A percentile compares a stretch with the other conserved stretches of the same genome.
phyloP scores from a whole-genome alignment of 1,284 basidiomycete genomes.

The Fomitopsis betulina region DNA sequence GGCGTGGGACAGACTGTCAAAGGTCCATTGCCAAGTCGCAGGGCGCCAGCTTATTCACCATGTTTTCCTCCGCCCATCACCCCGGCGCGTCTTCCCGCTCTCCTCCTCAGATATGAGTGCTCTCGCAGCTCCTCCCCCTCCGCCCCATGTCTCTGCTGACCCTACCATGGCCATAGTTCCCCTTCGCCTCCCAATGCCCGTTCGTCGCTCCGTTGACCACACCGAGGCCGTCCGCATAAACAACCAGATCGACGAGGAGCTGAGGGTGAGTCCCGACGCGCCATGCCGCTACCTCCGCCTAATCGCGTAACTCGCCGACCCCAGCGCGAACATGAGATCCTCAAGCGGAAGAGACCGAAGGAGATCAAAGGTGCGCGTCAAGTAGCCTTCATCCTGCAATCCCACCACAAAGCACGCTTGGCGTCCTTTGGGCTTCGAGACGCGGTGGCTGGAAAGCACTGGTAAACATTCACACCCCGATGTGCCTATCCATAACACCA shows the following conservation, averaged over 20 bases:
- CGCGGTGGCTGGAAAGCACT: not conserved
- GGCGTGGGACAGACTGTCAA: conserved; percentile 11
- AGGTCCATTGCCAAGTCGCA: not conserved
- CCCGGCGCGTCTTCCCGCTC: not conserved
- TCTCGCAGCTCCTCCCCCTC: not conserved
- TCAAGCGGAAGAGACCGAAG: conserved; percentile 40
- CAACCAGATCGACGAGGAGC: conserved; percentile 66
- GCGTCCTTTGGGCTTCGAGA: not conserved
- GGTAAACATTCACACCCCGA: no score
- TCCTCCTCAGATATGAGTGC: conserved; percentile 6
- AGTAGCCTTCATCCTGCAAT: not conserved
- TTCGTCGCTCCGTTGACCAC: conserved; percentile 28
- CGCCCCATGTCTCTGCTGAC: not conserved
- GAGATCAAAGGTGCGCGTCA: conserved; percentile 61
- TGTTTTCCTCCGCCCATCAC: conserved; percentile 8
- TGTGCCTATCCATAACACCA: no score
- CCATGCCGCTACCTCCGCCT: not conserved
- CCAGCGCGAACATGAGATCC: conserved; percentile 48
- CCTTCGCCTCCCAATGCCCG: conserved; percentile 2
- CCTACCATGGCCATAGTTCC: not conserved
- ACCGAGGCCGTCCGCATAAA: conserved; percentile 51
- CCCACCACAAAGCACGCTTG: not conserved
- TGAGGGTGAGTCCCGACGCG: conserved; percentile 42
- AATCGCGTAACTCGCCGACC: not conserved
- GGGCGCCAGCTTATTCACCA: conserved; percentile 15